Evolutionary conservation across 768 basidiomycete genomes (phyloP), one percentile per base, ranked within the genome.

Genomic region (Podaxis sp.): DNA sequence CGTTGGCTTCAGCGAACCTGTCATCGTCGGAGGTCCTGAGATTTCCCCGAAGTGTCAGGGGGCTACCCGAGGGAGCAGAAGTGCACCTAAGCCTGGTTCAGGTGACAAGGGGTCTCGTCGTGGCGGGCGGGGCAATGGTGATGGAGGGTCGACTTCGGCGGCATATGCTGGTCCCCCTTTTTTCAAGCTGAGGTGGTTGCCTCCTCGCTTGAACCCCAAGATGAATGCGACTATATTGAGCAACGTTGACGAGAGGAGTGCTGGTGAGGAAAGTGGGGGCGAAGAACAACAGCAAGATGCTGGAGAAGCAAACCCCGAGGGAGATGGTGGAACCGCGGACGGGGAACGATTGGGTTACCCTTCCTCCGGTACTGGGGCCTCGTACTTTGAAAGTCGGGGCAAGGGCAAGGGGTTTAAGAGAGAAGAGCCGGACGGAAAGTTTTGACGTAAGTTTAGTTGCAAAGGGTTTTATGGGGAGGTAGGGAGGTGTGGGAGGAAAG

Each of bases 121-220:
- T 42, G 36, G 58, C 44, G 36, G 23, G 23, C 21, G 13, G 48
- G 47, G 21, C 18, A 5, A 25, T 46, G 2, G 21, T 36, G 14
- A 27, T 36, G 37, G 61, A 59, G 38, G 57, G 35, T 36, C 32
- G n/a, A 35, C 16, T 16, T n/a, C 35, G 11, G 10, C 52, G 36
- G 0, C 35, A 40, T 21, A 47, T 16, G n/a, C 36, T 35, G 42
- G 9, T 32, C 62, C 44, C 32, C 68, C 70, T 25, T 65, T 62
- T 52, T 72, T 68, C 60, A 75, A 71, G 61, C 64, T 78, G 11
- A 71, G 76, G 55, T 81, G 78, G 78, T 72, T 79, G 71, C 77
- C 77, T 5, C 74, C 72, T 5, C 78, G 75, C 61, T 67, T 77
- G 40, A 65, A 68, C 14, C 64, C 69, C 0, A 64, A 71, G 38